Evolutionary conservation across 2,329 filamentous ascomycete species (phyloP).

Genomic region (Pyrenochaeta sp.): DNA sequence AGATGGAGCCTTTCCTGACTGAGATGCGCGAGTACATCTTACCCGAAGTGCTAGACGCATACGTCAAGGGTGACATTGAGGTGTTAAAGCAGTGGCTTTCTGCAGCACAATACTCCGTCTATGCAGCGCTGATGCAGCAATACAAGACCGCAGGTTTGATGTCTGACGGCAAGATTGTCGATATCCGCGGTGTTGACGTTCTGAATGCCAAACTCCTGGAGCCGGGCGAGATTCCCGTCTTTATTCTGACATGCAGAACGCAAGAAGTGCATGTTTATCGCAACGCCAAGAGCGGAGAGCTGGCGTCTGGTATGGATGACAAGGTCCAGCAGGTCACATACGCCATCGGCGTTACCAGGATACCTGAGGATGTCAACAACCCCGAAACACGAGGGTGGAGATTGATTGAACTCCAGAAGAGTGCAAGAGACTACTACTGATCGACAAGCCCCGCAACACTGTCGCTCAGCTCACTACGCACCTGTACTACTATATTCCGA

Average conservation of each 20-base stretch:
- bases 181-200: conserved; percentile 94
- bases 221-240: conserved; percentile 89
- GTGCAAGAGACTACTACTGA: conserved; percentile 87
- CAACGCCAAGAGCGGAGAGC: conserved; percentile 86
- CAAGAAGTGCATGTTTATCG: conserved; percentile 98
- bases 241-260: conserved; percentile 95
- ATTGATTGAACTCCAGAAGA: conserved; percentile 98
- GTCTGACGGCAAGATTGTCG: conserved; percentile 92
- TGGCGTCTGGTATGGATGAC: conserved; percentile 98
- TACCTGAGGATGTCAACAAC: conserved; percentile 95
- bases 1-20: conserved; percentile 91
- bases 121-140: conserved; percentile 95
- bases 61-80: conserved; percentile 93
- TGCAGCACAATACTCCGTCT: conserved; percentile 94
- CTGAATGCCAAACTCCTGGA: conserved; percentile 81
- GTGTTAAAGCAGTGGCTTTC: conserved; percentile 95
- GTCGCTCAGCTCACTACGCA: neutral
- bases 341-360: conserved; percentile 92
- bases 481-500: conserved; percentile 29
- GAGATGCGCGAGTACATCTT: conserved; percentile 98
- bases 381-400: conserved; percentile 97
- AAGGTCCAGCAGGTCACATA: conserved; percentile 98
- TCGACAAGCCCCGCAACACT: conserved; percentile 6
- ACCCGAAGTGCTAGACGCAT: conserved; percentile 95
- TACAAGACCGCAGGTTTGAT: conserved; percentile 93